These are phyloP conservation scores for Epichloe sp. DNA, from an alignment of 2,329 filamentous ascomycete species.

Conservation along the genomic window DNA sequence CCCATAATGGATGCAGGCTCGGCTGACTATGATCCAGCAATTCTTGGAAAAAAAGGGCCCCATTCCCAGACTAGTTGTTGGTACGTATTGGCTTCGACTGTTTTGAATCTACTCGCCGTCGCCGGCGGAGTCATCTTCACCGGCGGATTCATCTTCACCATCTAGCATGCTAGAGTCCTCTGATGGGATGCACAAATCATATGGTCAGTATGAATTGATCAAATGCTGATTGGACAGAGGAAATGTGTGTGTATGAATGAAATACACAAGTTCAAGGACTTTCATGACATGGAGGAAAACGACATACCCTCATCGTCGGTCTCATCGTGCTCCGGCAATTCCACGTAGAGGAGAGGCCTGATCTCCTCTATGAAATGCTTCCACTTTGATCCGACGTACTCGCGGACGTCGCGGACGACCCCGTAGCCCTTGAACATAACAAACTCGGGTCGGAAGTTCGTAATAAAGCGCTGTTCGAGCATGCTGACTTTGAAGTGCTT, in stretches of 20 bases:
- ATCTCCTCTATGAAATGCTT: conserved; percentile 21
- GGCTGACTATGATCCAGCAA: not conserved
- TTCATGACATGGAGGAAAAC: not conserved
- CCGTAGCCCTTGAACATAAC: conserved; percentile 5
- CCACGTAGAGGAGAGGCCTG: conserved; percentile 9
- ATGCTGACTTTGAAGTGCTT: conserved; percentile 19
- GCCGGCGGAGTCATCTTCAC: not conserved
- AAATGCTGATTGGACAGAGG: not conserved
- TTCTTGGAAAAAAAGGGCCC: not conserved
- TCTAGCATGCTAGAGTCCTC: not conserved
- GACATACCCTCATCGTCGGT: not conserved
- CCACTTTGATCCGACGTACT: conserved; percentile 24
- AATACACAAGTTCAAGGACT: not conserved
- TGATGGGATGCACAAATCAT: not conserved
- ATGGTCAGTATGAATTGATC: no score
- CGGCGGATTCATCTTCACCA: not conserved
- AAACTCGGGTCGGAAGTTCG: no score
- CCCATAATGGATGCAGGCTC: not conserved
- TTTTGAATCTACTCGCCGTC: conserved; percentile 3
- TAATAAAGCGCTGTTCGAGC: conserved; percentile 11
- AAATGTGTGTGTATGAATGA: not conserved
- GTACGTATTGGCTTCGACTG: not conserved
- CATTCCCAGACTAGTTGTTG: not conserved
- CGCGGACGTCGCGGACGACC: conserved; percentile 5
- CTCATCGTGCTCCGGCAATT: not conserved